A percentile compares a stretch with the other conserved stretches of the same genome.
Conservation (phyloP, 768 basidiomycete genomes). For the Suillus placidus region DNA sequence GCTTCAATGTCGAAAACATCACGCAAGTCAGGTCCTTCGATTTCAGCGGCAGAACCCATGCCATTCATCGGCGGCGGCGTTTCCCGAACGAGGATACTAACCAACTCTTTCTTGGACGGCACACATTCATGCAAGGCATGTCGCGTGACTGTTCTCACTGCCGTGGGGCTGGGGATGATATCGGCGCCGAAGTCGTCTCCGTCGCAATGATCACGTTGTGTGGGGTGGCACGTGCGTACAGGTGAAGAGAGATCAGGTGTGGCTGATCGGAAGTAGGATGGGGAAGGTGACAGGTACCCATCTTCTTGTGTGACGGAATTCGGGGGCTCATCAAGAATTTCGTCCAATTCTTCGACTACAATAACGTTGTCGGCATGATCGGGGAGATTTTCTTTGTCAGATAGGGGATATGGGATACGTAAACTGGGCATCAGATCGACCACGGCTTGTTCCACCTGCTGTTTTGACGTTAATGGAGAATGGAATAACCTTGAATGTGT, state of each 20-base stretch:
- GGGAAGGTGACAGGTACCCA: constrained; percentile 77
- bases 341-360: constrained; percentile 41
- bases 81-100: constrained; percentile 30
- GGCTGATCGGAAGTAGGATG: constrained; percentile 49
- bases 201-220: constrained; percentile 14
- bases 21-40: constrained; percentile 47
- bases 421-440: constrained; percentile 34
- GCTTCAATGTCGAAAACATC: constrained; percentile 46
- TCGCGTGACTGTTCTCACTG: constrained; percentile 22
- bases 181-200: constrained; percentile 55
- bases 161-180: constrained; percentile 37
- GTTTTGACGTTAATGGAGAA: constrained; percentile 11
- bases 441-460: constrained; percentile 17
- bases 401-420: constrained; percentile 20
- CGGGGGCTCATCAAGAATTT: constrained; percentile 41
- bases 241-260: constrained; percentile 74
- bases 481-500: constrained; percentile 45
- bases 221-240: constrained; percentile 30
- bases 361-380: constrained; percentile 42
- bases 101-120: constrained; percentile 11
- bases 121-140: constrained; percentile 12
- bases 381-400: constrained; percentile 49
- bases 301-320: constrained; percentile 71
- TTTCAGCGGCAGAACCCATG: constrained; percentile 14
- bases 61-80: constrained; percentile 27